Evolutionary conservation across 2,329 filamentous ascomycete species (phyloP).

Genomic region (Penicillium glabrum): DNA sequence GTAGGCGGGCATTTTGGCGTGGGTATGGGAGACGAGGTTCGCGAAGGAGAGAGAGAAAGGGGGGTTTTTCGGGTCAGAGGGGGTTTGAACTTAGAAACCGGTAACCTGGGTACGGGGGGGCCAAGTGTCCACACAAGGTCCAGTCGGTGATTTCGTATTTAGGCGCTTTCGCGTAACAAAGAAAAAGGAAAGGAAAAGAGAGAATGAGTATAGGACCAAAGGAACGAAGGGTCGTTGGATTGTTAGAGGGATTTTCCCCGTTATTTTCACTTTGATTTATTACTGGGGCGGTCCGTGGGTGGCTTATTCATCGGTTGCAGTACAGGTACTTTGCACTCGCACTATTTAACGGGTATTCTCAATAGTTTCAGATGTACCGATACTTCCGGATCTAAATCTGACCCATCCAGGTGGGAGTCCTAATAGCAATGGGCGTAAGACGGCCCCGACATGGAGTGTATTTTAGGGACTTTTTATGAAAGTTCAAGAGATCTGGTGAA

Average conservation of each 20-base stretch:
- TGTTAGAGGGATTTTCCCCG: conserved; percentile 18
- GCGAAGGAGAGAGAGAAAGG: conserved; percentile 14
- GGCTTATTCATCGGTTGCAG: neutral
- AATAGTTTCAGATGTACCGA: neutral
- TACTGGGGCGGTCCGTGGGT: conserved; percentile 9
- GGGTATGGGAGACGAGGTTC: conserved; percentile 1
- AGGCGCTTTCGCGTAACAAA: neutral
- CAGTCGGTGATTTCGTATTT: neutral
- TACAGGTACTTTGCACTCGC: neutral
- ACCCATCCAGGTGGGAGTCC: neutral
- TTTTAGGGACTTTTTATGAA: neutral
- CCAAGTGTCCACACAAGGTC: conserved; percentile 1
- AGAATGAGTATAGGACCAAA: neutral
- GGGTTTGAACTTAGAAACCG: conserved; percentile 1
- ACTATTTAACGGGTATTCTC: neutral
- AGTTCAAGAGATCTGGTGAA: neutral
- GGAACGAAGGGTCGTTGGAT: conserved; percentile 7
- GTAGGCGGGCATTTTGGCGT: conserved; percentile 59
- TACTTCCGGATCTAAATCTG: neutral
- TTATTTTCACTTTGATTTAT: conserved; percentile 4
- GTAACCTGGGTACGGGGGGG: neutral
- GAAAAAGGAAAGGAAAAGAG: neutral
- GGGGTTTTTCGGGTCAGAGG: conserved; percentile 3
- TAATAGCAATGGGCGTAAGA: neutral
- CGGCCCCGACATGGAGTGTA: neutral